These are phyloP conservation scores for Corymbia citriodora DNA, from an alignment of 441 rosid species.

Conservation along the genomic window DNA sequence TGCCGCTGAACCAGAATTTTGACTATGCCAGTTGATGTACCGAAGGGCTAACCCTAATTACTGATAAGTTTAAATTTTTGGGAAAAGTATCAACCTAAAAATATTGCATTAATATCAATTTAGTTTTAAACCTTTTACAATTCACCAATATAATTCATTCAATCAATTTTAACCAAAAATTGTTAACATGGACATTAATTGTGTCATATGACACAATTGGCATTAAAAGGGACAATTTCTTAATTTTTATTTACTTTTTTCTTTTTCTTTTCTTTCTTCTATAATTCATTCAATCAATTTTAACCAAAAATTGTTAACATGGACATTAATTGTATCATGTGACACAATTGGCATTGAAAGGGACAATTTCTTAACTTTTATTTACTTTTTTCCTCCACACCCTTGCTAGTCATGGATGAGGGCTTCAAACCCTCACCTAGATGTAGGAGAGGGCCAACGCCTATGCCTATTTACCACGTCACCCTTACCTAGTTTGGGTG, in stretches of 20 bases:
- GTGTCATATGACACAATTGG: rapidly evolving
- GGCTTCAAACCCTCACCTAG: not conserved
- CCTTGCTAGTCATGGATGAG: not conserved
- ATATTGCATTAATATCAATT: not conserved
- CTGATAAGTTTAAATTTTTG: not conserved
- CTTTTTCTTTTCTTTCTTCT: not conserved
- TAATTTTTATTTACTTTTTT: too few relatives aligned
- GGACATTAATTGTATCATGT: too few relatives aligned
- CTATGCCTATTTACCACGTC: too few relatives aligned
- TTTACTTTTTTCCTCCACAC: not conserved
- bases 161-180: too few relatives aligned
- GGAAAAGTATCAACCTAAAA: not conserved
- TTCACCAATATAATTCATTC: too few relatives aligned
- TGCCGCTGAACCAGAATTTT: not conserved
- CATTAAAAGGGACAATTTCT: too few relatives aligned
- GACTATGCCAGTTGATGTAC: not conserved
- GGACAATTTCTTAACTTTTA: too few relatives aligned
- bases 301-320: too few relatives aligned
- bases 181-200: too few relatives aligned
- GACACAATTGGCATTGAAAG: too few relatives aligned
- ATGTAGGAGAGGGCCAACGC: not conserved
- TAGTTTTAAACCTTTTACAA: too few relatives aligned
- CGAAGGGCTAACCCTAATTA: not conserved
- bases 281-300: too few relatives aligned
- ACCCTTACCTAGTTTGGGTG: not conserved